Percentiles rank a stretch among this genome's conserved stretches.
Conservation (phyloP, 2,329 filamentous ascomycete genomes). For the Curvularia lunata region DNA sequence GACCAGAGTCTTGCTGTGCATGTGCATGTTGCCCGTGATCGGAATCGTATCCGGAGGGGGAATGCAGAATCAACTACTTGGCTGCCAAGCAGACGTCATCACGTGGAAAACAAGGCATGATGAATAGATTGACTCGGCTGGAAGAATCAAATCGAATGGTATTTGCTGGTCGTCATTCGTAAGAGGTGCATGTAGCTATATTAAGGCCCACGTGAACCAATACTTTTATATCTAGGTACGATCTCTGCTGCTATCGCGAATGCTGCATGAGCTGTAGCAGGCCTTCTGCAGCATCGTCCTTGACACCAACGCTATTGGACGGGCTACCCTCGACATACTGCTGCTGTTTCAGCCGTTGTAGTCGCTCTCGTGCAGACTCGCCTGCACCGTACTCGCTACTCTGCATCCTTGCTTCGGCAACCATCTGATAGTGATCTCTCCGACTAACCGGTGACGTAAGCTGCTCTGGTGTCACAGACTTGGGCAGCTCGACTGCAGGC, state of each 20-base stretch:
- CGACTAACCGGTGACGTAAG: constrained; percentile 29
- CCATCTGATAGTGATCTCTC: constrained; percentile 19
- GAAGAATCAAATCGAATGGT: background rate
- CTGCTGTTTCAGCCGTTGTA: constrained; percentile 37
- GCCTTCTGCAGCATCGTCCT: constrained; percentile 60
- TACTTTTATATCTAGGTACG: background rate
- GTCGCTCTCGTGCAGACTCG: constrained; percentile 28
- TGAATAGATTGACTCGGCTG: no score
- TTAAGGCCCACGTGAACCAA: background rate
- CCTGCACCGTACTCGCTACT: constrained; percentile 25
- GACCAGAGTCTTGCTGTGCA: no score
- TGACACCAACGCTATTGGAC: constrained; percentile 52
- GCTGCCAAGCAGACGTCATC: background rate
- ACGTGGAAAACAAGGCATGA: background rate
- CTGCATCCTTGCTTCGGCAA: constrained; percentile 21
- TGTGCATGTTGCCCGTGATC: background rate
- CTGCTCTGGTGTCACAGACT: constrained; percentile 28
- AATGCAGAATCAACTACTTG: background rate
- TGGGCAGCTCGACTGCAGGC: constrained; percentile 21
- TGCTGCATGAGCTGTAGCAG: constrained; percentile 57
- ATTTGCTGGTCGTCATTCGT: constrained; percentile 1
- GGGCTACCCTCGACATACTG: constrained; percentile 47
- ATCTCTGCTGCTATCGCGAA: constrained; percentile 21
- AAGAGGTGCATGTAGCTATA: background rate
- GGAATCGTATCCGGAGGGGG: background rate